Percentiles rank a stretch among this genome's conserved stretches.
Evolutionary conservation across 2,329 filamentous ascomycete species (phyloP).

Genomic region (Talaromyces pinophilus): DNA sequence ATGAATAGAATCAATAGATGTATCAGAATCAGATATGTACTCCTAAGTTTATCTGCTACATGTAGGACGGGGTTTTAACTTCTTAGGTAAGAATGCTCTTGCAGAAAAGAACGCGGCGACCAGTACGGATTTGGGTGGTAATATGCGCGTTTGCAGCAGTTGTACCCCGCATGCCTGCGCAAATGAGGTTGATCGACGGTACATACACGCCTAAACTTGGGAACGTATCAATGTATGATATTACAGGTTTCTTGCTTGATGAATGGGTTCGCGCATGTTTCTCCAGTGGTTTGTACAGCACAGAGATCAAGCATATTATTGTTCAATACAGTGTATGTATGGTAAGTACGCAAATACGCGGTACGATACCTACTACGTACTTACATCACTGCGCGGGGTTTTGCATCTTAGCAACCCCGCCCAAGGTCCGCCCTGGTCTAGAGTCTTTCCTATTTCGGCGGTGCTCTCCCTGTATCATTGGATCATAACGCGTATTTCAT

Average conservation of each 20-base stretch:
- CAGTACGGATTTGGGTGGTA: conserved; percentile 3
- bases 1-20: neutral
- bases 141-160: neutral
- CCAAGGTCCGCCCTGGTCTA: neutral
- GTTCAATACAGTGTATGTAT: neutral
- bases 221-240: neutral
- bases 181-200: neutral
- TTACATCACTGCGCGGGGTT: neutral
- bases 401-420: neutral
- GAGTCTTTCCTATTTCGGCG: neutral
- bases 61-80: neutral
- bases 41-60: neutral
- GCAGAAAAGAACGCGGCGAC: neutral
- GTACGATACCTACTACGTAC: neutral
- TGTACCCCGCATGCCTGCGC: neutral
- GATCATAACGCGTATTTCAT: neutral
- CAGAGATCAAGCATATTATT: neutral
- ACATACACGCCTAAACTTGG: neutral
- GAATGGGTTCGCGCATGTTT: neutral
- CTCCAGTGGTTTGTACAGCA: neutral
- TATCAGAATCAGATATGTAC: neutral
- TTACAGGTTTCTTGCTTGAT: neutral
- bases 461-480: neutral
- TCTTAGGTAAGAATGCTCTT: neutral
- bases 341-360: conserved; percentile 4